These are phyloP conservation scores for Aspergillus ochraceoroseus DNA, from an alignment of 2,329 filamentous ascomycete genomes.

Conservation along the genomic window DNA sequence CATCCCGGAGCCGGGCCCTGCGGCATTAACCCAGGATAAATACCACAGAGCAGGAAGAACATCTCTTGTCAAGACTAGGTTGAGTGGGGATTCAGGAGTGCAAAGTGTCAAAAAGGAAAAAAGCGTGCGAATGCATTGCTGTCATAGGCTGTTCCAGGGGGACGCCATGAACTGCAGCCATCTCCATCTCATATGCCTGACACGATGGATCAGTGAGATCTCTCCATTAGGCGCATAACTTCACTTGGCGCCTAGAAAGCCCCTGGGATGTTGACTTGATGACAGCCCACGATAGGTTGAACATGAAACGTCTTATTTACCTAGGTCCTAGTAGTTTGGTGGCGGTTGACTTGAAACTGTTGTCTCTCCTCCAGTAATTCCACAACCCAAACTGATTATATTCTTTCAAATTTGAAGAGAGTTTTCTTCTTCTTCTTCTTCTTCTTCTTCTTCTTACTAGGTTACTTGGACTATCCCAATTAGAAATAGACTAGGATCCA, in stretches of 20 bases:
- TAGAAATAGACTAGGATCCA: too few relatives aligned
- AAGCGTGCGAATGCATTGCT: not conserved
- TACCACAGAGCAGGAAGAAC: not conserved
- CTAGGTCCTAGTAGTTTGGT: too few relatives aligned
- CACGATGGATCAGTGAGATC: slow-evolving; percentile 16
- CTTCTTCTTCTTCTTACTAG: too few relatives aligned
- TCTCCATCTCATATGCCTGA: slow-evolving; percentile 20
- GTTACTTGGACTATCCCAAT: too few relatives aligned
- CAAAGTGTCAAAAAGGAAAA: not conserved
- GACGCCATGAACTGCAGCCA: slow-evolving; percentile 7
- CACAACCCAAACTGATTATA: too few relatives aligned
- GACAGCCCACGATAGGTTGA: too few relatives aligned
- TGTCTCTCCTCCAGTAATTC: too few relatives aligned
- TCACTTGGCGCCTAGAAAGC: slow-evolving; percentile 9
- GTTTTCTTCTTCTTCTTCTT: too few relatives aligned
- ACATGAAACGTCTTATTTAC: slow-evolving; percentile 15
- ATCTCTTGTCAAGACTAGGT: too few relatives aligned
- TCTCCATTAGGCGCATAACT: slow-evolving; percentile 10
- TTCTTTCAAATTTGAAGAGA: too few relatives aligned
- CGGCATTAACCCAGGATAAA: slow-evolving; percentile 5
- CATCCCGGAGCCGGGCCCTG: slow-evolving; percentile 1
- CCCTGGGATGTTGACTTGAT: too few relatives aligned
- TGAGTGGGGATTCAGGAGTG: not conserved
- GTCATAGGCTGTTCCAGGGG: not conserved
- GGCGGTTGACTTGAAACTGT: too few relatives aligned